These are phyloP conservation scores for Pelargonium nanum DNA, from an alignment of 345 rosid species.

Conservation along the genomic window DNA sequence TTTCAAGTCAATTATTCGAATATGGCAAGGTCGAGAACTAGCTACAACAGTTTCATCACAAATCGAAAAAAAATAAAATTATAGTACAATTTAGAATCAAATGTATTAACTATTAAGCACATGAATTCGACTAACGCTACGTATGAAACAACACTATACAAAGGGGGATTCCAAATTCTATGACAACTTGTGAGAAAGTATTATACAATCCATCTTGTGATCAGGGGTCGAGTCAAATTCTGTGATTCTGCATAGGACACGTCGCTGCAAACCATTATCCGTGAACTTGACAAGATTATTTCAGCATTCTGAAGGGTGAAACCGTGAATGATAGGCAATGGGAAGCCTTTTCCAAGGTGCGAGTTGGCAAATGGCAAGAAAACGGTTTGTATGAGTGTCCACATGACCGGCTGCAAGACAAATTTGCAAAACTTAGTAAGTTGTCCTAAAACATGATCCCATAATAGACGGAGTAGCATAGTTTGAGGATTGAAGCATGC, in stretches of 20 bases:
- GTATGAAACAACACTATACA: slow-evolving; percentile 4
- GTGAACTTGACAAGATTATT: slow-evolving; percentile 40
- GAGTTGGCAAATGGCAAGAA: slow-evolving; percentile 67
- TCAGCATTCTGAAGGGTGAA: slow-evolving; percentile 66
- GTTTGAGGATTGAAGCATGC: no score
- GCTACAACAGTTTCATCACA: background rate
- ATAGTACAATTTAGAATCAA: no score
- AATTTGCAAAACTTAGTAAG: background rate
- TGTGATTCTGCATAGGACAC: slow-evolving; percentile 36
- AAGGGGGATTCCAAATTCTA: background rate
- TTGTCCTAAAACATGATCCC: no score
- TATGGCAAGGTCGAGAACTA: no score
- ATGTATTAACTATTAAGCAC: no score
- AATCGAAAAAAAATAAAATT: background rate
- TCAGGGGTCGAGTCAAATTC: slow-evolving; percentile 9
- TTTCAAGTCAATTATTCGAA: no score
- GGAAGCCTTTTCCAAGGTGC: slow-evolving; percentile 68
- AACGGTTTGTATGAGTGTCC: slow-evolving; percentile 80
- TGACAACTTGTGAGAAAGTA: background rate
- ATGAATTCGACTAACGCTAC: background rate
- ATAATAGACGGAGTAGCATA: no score
- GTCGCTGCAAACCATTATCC: slow-evolving; percentile 57
- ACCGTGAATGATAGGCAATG: slow-evolving; percentile 79
- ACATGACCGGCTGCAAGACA: slow-evolving; percentile 73
- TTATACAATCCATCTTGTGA: background rate